These are phyloP conservation scores for Neohortaea acidophila DNA, from an alignment of 495 filamentous ascomycete species.

Conservation along the genomic window DNA sequence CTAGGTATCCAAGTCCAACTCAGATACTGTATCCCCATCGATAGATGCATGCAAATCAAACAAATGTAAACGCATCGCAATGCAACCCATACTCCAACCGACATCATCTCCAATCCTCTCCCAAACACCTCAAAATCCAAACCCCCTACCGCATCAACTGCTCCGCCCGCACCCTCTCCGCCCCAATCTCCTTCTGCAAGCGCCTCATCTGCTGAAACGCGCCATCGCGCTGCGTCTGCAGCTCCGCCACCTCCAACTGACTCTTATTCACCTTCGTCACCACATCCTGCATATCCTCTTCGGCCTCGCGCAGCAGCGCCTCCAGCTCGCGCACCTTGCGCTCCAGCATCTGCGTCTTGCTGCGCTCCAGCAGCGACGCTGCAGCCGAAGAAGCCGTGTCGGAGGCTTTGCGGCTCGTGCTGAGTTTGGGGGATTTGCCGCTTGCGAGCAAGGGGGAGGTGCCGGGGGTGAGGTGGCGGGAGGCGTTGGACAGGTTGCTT, in stretches of 20 bases:
- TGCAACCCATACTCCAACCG: not conserved
- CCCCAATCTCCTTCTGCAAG: conserved; percentile 49
- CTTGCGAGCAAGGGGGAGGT: conserved; percentile 47
- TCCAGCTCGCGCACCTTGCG: conserved; percentile 64
- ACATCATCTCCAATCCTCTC: not conserved
- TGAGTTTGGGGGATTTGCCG: conserved; percentile 39
- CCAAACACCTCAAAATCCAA: not conserved
- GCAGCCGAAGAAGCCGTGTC: no score
- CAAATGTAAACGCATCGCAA: not conserved
- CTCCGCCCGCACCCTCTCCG: conserved; percentile 42
- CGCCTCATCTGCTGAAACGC: conserved; percentile 68
- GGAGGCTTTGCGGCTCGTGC: conserved; percentile 12
- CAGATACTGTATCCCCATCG: no score
- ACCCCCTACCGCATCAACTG: conserved; percentile 10
- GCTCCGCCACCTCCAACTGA: conserved; percentile 82
- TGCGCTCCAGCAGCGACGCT: conserved; percentile 32
- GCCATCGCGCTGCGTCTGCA: conserved; percentile 82
- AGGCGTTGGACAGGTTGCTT: conserved; percentile 23
- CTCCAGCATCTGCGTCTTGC: conserved; percentile 58
- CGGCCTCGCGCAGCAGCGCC: conserved; percentile 62
- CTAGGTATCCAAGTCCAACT: no score
- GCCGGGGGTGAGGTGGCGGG: conserved; percentile 32
- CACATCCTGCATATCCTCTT: conserved; percentile 85
- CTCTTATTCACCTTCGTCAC: conserved; percentile 82
- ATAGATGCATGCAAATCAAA: no score